A percentile compares a stretch with the other conserved stretches of the same genome.
These are phyloP conservation scores for Hypholoma fasciculare DNA, from an alignment of 768 basidiomycete species.

Conservation along the genomic window DNA sequence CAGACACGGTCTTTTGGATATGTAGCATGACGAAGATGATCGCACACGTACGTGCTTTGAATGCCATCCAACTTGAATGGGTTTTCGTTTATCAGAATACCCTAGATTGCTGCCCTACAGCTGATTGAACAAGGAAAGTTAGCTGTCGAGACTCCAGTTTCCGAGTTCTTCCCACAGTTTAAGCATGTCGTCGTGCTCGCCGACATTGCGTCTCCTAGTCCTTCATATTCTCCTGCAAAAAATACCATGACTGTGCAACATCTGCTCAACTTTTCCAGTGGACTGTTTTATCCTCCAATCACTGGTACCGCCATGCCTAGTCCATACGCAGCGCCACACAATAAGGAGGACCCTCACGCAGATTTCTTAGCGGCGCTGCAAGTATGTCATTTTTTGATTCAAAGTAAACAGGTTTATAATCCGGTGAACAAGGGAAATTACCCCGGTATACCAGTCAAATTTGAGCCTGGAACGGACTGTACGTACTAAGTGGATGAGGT, in stretches of 20 bases:
- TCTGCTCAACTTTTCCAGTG: slow-evolving; percentile 28
- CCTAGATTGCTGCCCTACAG: slow-evolving; percentile 7
- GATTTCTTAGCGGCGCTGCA: slow-evolving; percentile 18
- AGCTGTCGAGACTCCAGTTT: neutral
- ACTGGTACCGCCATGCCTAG: neutral
- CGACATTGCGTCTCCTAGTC: neutral
- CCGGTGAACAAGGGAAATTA: slow-evolving; percentile 14
- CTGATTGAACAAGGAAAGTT: slow-evolving; percentile 6
- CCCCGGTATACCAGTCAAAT: slow-evolving; percentile 24
- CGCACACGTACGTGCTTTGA: neutral
- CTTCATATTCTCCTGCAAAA: slow-evolving; percentile 15
- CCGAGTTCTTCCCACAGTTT: slow-evolving; percentile 7
- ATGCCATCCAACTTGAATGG: neutral
- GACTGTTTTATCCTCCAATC: slow-evolving; percentile 21
- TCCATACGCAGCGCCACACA: slow-evolving; percentile 18
- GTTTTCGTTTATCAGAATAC: neutral
- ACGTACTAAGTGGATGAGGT: neutral
- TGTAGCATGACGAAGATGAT: slow-evolving; percentile 8
- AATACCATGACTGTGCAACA: slow-evolving; percentile 21
- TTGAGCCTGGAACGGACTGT: slow-evolving; percentile 31
- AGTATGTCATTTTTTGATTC: slow-evolving; percentile 9
- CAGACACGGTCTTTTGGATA: slow-evolving; percentile 6
- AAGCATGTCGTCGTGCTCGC: neutral
- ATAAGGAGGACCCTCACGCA: slow-evolving; percentile 12
- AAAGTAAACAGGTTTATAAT: neutral